These are phyloP conservation scores for Ascochyta lentis DNA, from an alignment of 2,329 filamentous ascomycete species.

Conservation along the genomic window DNA sequence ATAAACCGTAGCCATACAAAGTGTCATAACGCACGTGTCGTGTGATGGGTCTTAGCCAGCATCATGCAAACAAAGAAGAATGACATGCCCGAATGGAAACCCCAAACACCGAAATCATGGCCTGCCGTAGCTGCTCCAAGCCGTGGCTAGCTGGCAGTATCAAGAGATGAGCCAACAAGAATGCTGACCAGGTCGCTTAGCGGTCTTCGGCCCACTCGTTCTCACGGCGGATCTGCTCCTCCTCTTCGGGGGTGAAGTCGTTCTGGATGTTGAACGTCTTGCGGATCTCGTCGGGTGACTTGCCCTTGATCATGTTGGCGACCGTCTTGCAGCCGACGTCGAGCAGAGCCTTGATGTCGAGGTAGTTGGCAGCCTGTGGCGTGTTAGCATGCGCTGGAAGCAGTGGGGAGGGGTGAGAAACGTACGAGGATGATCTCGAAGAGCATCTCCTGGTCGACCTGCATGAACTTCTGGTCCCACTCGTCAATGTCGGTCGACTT, in stretches of 20 bases:
- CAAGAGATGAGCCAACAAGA: conserved; percentile 1
- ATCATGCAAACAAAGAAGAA: conserved; percentile 12
- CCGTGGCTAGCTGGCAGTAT: not conserved
- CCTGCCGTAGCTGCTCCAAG: not conserved
- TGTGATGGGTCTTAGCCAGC: conserved; percentile 4
- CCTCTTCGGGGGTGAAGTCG: conserved; percentile 98
- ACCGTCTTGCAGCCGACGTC: conserved; percentile 99
- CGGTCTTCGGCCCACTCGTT: conserved; percentile 60
- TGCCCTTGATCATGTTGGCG: conserved; percentile 99
- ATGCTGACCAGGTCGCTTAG: conserved; percentile 24
- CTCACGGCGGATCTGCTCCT: conserved; percentile 80
- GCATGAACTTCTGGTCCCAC: conserved; percentile 99
- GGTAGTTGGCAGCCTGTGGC: conserved; percentile 88
- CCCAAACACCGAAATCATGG: conserved; percentile 17
- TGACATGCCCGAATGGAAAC: conserved; percentile 13
- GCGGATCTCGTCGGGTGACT: conserved; percentile 97
- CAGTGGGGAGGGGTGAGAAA: not conserved
- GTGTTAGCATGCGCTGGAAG: conserved; percentile 22
- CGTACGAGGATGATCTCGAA: conserved; percentile 97
- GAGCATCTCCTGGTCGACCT: conserved; percentile 99
- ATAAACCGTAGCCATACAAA: conserved; percentile 6
- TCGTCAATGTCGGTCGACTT: conserved; percentile 99
- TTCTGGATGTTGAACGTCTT: conserved; percentile 99
- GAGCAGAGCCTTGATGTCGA: conserved; percentile 97
- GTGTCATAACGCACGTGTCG: conserved; percentile 9